phyloP scores from a whole-genome alignment of 2,329 filamentous ascomycete genomes.

The Xylariaceae sp. region DNA sequence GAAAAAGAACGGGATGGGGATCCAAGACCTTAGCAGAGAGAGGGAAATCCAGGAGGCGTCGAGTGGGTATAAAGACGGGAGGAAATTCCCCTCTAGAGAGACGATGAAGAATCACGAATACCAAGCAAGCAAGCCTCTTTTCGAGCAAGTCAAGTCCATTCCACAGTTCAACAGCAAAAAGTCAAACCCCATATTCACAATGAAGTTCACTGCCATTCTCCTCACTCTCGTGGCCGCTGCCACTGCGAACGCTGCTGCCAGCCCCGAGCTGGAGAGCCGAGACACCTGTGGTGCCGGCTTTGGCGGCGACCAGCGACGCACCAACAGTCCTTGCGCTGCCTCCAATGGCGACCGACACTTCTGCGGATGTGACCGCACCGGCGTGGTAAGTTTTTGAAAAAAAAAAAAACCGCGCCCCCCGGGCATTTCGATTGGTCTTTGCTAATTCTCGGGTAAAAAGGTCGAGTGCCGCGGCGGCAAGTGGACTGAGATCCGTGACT shows the following conservation, averaged over 20 bases:
- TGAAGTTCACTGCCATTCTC: slow-evolving; percentile 15
- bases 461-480: slow-evolving; percentile 12
- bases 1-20: too few species aligned
- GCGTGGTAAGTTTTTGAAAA: slow-evolving; percentile 8
- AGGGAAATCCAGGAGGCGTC: too few species aligned
- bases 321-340: slow-evolving; percentile 17
- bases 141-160: too few species aligned
- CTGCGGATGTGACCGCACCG: slow-evolving; percentile 19
- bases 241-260: slow-evolving; percentile 8
- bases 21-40: too few species aligned
- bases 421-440: neutral
- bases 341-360: slow-evolving; percentile 18
- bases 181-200: slow-evolving; percentile 3
- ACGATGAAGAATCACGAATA: too few species aligned
- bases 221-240: slow-evolving; percentile 6
- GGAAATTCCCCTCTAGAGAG: too few species aligned
- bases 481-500: slow-evolving; percentile 18
- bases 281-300: slow-evolving; percentile 19
- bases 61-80: too few species aligned
- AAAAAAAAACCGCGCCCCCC: neutral
- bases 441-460: slow-evolving; percentile 5
- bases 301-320: slow-evolving; percentile 18
- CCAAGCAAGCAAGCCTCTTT: too few species aligned
- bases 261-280: slow-evolving; percentile 7
- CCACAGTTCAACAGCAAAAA: neutral